These are phyloP conservation scores for Phalaenopsis equestris DNA, from an alignment of 106 monocot species.

Conservation along the genomic window DNA sequence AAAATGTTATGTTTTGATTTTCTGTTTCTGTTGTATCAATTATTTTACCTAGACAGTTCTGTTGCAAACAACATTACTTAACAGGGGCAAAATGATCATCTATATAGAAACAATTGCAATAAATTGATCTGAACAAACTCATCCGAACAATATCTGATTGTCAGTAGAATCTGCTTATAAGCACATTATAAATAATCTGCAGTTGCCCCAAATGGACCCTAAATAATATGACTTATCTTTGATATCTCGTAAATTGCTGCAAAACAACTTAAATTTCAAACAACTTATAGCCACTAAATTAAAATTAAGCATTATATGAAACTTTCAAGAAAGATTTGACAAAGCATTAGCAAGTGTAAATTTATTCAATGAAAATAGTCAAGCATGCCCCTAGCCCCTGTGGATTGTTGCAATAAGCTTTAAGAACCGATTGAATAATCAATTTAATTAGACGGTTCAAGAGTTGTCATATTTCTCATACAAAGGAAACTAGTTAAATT, in stretches of 20 bases:
- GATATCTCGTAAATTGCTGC: not conserved
- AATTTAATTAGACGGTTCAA: not conserved
- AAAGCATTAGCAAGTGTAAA: not conserved
- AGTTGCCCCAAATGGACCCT: too few species aligned
- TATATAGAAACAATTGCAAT: too few species aligned
- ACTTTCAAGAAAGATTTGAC: not conserved
- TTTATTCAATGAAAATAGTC: not conserved
- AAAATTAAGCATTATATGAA: not conserved
- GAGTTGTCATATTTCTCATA: not conserved
- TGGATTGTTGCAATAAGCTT: not conserved
- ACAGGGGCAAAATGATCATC: too few species aligned
- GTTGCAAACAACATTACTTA: too few species aligned
- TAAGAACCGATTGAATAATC: not conserved
- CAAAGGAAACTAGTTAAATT: not conserved
- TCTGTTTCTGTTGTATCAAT: too few species aligned
- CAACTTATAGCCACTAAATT: not conserved
- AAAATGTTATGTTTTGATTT: too few species aligned
- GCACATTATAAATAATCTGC: too few species aligned
- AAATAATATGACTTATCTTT: not conserved
- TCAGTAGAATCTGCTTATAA: too few species aligned
- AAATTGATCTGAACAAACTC: too few species aligned
- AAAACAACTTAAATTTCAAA: not conserved
- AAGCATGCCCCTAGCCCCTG: not conserved
- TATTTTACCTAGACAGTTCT: too few species aligned
- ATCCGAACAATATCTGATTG: too few species aligned